These are phyloP conservation scores for Fusarium haematococcum DNA, from an alignment of 2,329 filamentous ascomycete genomes.

Conservation along the genomic window DNA sequence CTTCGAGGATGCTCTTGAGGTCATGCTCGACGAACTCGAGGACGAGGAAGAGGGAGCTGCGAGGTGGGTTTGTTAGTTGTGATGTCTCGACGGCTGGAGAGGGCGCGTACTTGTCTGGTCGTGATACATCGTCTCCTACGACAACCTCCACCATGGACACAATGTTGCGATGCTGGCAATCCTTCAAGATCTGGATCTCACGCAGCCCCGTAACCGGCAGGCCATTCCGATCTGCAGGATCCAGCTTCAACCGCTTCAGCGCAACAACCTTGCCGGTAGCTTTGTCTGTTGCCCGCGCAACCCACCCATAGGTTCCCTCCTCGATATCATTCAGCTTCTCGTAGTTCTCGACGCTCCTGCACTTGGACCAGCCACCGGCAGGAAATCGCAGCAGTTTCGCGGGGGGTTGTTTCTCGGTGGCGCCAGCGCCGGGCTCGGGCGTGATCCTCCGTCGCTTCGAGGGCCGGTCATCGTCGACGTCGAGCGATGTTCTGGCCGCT, in stretches of 20 bases:
- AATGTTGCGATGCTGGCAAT: conserved; percentile 84
- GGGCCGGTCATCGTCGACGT: conserved; percentile 55
- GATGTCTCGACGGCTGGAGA: conserved; percentile 8
- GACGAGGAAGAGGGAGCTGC: conserved; percentile 84
- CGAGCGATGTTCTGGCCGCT: conserved; percentile 28
- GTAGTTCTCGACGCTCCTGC: conserved; percentile 86
- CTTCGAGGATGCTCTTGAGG: conserved; percentile 89
- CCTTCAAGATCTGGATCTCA: conserved; percentile 91
- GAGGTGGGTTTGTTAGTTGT: conserved; percentile 18
- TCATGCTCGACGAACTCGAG: conserved; percentile 99
- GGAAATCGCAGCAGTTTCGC: conserved; percentile 79
- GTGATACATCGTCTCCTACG: conserved; percentile 71
- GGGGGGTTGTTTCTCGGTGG: conserved; percentile 32
- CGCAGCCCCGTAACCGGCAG: conserved; percentile 92
- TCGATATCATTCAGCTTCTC: conserved; percentile 97
- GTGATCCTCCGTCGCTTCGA: conserved; percentile 73
- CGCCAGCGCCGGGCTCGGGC: conserved; percentile 53
- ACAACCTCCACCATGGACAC: conserved; percentile 87
- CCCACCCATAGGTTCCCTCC: conserved; percentile 96
- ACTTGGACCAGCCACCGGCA: conserved; percentile 73
- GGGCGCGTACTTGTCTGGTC: conserved; percentile 63
- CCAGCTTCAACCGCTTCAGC: conserved; percentile 93
- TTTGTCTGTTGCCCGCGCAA: conserved; percentile 83
- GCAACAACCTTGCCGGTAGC: conserved; percentile 85
- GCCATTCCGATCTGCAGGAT: conserved; percentile 77